Evolutionary conservation across 2,329 filamentous ascomycete species (phyloP), one percentile per base, ranked within the genome.

Genomic region (Fusarium coicis): DNA sequence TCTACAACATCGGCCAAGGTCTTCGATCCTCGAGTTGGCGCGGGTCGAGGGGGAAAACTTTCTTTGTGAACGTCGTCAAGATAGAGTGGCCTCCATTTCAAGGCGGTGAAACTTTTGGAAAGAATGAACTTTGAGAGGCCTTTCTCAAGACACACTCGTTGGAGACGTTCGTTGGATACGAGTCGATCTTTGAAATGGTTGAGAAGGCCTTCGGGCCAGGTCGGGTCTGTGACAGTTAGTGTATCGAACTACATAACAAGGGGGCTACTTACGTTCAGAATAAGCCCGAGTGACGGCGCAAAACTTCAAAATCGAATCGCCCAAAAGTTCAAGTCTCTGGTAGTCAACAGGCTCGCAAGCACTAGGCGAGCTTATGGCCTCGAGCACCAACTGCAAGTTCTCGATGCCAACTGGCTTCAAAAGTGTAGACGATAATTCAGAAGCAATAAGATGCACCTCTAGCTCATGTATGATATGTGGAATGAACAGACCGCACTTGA

Each of bases 1-100:
- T 98, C 96, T 1, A 97, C 88, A 0, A 98, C 91, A 76, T 98
- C 96, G 7, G 96, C 96, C 12, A 98, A 87, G 1, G 89, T 89
- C 79, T 98, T 98, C 4, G 90, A 92, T 0, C 93, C 92, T 37
- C 95, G 78, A 19, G 79, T 77, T 10, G 34, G 23, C 3, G 40
- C 28, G 10, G 57, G 40, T 3, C 30, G n/a, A 30, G 23, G 11
- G 52, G 68, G 61, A 65, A 36, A 19, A 55, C 67, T 62, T 44
- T 70, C 39, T 6, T 78, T 52, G 7, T 82, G 57, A n/a, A 82
- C 68, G 10, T 83, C 78, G 7, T 85, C 81, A 7, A 85, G 83
- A 70, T 93, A 92, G 0, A 87, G 81, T 0, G 93, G 92, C 4
- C 85, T 83, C 96, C 96, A 98, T 77, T 92, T 93, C 1, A 84